A percentile compares a stretch with the other conserved stretches of the same genome.
phyloP scores from a whole-genome alignment of 345 rosid genomes.

The Microthlaspi erraticum region DNA sequence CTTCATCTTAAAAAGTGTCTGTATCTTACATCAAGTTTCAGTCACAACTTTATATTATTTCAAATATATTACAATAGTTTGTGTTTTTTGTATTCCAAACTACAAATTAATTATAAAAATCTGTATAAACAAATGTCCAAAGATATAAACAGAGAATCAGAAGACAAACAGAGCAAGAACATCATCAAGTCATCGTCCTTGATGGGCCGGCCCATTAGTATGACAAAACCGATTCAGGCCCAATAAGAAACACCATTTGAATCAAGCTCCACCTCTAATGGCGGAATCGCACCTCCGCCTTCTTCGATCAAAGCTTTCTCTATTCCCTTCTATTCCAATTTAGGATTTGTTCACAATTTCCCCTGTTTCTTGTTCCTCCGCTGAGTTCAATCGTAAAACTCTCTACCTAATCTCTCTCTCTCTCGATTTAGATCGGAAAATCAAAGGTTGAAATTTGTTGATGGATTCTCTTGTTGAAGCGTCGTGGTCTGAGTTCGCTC shows the following conservation, averaged over 20 bases:
- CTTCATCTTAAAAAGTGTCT: too few relatives aligned
- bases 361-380: slow-evolving; percentile 16
- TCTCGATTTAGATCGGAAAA: too few relatives aligned
- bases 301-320: background rate
- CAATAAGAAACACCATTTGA: background rate
- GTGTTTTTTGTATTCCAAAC: background rate
- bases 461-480: too few relatives aligned
- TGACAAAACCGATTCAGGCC: background rate
- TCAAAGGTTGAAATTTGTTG: too few relatives aligned
- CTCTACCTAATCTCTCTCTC: background rate
- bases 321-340: slow-evolving; percentile 21
- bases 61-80: too few relatives aligned
- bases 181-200: too few relatives aligned
- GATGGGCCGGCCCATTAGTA: background rate
- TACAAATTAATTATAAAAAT: background rate
- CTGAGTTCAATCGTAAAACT: slow-evolving; percentile 29
- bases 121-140: slow-evolving; percentile 18
- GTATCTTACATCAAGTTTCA: too few relatives aligned
- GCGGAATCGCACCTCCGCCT: slow-evolving; percentile 13
- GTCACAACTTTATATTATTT: too few relatives aligned
- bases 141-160: slow-evolving; percentile 11
- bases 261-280: slow-evolving; percentile 24
- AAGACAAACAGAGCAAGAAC: slow-evolving; percentile 30
- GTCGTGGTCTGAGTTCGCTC: slow-evolving; percentile 79
- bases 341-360: background rate